Evolutionary conservation across 108 stramenopile genomes (phyloP), one percentile per base, ranked within the genome.

Genomic region (Seminavis robusta): DNA sequence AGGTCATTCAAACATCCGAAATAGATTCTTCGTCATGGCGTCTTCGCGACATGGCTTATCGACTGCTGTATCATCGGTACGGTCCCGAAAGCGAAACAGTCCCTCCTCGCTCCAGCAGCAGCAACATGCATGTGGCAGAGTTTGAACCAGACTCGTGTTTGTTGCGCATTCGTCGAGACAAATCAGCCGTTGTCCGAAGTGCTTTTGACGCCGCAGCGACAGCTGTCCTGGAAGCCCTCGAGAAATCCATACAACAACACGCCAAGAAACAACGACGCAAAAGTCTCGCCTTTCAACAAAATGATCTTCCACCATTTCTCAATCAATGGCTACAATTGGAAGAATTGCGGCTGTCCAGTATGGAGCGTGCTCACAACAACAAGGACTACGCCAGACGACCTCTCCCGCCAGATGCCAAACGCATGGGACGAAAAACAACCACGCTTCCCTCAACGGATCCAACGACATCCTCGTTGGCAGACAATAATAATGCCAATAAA

Each of bases 131-230:
- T 28, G 2, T 24, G 31, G 4, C 43, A 59, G 17, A 11, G 36
- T 46, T 32, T 17, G 44, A 20, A 30, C 36, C 28, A n/a, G 45
- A 59, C 4, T n/a, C 37, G 11, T 59, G 19, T 4, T 53, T 60
- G 38, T 58, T 44, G 10, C 30, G 65, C 11, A 15, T 71, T 2
- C 63, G 60, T 9, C 62, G 63, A n/a, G 67, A 78, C 59, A 78
- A 78, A 33, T 51, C 67, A 10, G 25, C 55, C 8, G 40, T 74
- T 1, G 73, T 80, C 24, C 68, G 56, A 46, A 46, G 10, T 19
- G 56, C 73, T 5, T 74, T 80, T 59, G 56, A 63, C n/a, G 64
- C 60, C 21, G 79, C 79, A 3, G 79, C 79, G 13, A 26, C 41
- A 1, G 39, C 55, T 16, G 47, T 80, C 25, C 32, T 71, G 6